Evolutionary conservation across 2,329 filamentous ascomycete genomes (phyloP), one percentile per base, ranked within the genome.

Genomic region (Botrytis pseudocinerea): DNA sequence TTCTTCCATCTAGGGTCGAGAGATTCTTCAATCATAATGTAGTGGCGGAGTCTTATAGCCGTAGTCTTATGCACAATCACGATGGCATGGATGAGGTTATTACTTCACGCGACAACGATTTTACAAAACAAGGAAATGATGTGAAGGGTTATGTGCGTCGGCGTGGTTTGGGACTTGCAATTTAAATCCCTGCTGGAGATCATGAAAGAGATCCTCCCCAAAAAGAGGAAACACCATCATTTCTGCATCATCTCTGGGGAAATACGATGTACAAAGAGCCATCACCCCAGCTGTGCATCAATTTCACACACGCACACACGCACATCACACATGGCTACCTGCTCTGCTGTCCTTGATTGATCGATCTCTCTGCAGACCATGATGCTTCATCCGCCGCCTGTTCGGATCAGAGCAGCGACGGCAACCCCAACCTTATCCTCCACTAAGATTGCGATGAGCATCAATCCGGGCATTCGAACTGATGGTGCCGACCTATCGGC

Each of bases 131-230:
- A 25, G 64, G 64, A 66, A 54, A 8, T 14, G 6, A n/a, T 2
- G 25, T n/a, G 48, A 54, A 54, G 14, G 48, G 8, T 54, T n/a
- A 16, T 54, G 48, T 54, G 48, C 48, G 48, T 54, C 48, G 48
- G 62, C 20, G 40, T 64, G 32, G 28, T 38, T 64, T n/a, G n/a
- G 25, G n/a, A 54, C 25, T 16, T 54, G 46, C 7, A 44, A 28
- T 44, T 60, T 69, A 35, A 60, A 69, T 69, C 66, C 66, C 54
- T 69, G 66, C 35, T 69, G 66, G 51, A 59, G 66, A 69, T 69
- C 66, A 69, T 44, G 35, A 28, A 18, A 22, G 35, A 20, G 65
- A 69, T 69, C 35, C 25, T 57, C n/a, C 14, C 20, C 9, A 28
- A 51, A 38, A 35, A 42, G 20, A 51, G 48, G 48, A 51, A 14